Evolutionary conservation across 164 flowering plant genomes (phyloP).

Genomic region (Euptelea pleiosperma): DNA sequence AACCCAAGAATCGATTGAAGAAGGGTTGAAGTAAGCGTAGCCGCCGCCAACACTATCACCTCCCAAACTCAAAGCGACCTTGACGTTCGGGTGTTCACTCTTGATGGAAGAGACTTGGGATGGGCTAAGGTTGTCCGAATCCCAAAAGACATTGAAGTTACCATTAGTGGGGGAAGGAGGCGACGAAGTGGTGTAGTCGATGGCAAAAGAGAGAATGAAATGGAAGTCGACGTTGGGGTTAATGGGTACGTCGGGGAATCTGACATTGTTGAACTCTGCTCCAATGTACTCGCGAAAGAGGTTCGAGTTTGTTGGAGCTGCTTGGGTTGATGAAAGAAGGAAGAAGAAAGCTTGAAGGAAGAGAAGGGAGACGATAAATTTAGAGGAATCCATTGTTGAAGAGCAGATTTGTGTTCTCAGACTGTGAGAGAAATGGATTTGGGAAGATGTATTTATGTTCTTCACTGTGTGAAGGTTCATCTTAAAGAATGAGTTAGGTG

Average conservation of each 20-base stretch:
- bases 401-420: background rate
- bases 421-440: background rate
- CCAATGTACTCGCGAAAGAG: constrained; percentile 32
- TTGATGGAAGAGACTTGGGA: constrained; percentile 36
- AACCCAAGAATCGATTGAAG: constrained; percentile 48
- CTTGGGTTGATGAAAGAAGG: background rate
- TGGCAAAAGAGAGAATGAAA: constrained; percentile 29
- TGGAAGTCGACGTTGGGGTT: constrained; percentile 23
- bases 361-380: background rate
- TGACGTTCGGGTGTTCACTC: constrained; percentile 30
- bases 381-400: background rate
- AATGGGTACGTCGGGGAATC: constrained; percentile 24
- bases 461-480: no score
- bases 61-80: constrained; percentile 48
- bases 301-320: constrained; percentile 19
- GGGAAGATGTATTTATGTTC: background rate
- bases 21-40: constrained; percentile 35
- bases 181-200: constrained; percentile 23
- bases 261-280: constrained; percentile 19
- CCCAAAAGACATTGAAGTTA: constrained; percentile 47
- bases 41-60: constrained; percentile 33
- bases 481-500: no score
- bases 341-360: no score
- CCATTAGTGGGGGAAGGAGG: constrained; percentile 29
- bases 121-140: constrained; percentile 31